Conservation (phyloP, 495 filamentous ascomycete species). For the Annulohypoxylon stygium region DNA sequence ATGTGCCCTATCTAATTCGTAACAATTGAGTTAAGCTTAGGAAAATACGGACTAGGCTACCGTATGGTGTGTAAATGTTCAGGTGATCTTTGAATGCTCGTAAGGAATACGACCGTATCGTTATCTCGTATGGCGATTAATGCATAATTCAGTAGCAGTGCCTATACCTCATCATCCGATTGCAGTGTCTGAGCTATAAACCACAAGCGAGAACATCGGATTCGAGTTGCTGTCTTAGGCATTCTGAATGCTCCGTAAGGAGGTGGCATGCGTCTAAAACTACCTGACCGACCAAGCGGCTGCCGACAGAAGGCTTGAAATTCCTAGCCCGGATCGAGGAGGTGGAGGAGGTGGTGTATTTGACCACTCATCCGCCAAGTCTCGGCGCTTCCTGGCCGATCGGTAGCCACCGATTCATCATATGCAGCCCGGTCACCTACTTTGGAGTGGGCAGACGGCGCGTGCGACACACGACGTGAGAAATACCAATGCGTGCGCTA, state of each 20-base stretch:
- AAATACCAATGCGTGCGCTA: conserved; percentile 1
- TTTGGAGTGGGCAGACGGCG: conserved; percentile 15
- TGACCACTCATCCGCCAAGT: conserved; percentile 9
- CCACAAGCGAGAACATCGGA: not conserved
- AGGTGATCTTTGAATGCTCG: conserved; percentile 1
- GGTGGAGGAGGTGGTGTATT: conserved; percentile 14
- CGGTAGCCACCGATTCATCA: conserved; percentile 1
- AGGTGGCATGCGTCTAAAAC: not conserved
- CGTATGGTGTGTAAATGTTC: not conserved
- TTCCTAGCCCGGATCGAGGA: conserved; percentile 7
- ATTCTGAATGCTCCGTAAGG: not conserved
- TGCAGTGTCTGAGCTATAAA: not conserved
- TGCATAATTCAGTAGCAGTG: too few relatives aligned
- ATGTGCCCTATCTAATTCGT: not conserved
- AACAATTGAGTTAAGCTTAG: not conserved
- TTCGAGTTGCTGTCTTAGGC: not conserved
- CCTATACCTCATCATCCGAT: too few relatives aligned
- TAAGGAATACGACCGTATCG: too few relatives aligned
- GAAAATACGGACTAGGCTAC: not conserved
- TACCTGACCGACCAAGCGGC: not conserved
- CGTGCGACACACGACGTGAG: conserved; percentile 15
- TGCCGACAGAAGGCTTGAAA: not conserved
- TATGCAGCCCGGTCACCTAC: conserved; percentile 4
- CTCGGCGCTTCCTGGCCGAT: conserved; percentile 8
- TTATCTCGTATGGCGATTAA: too few relatives aligned